Evolutionary conservation across 306 rosid genomes (phyloP), one percentile per base, ranked within the genome.

Genomic region (Pyrus communis): DNA sequence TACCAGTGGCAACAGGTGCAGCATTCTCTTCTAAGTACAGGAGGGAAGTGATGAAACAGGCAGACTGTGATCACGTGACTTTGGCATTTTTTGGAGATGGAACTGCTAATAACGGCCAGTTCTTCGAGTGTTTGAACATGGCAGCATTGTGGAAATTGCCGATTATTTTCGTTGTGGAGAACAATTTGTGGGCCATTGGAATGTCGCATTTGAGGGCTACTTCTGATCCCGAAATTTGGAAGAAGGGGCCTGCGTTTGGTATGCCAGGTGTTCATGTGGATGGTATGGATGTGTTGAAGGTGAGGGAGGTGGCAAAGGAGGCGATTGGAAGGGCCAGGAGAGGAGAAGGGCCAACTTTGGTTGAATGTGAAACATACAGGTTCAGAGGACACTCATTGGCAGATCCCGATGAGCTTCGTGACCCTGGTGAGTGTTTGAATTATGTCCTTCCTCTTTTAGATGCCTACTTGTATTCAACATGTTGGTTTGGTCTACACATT

Each of bases 371-470:
- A 82, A 96, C 99, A 65, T 96, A 92, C 58, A 89, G 99, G 84
- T 92, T 92, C 77, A 92, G 99, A 82, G 99, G 99, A 84, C 99
- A 96, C 77, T 96, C 99, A 23, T 85, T 96, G 88, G 99, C 99
- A 75, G 99, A 96, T 81, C 99, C 99, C 2, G 99, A 96, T 78
- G 99, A 96, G 91, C 99, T 96, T 67, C 99, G 99, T 85, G 97
- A 96, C 93, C 96, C 97, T 25, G 93, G 99, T 96, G 57, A 88
- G 97, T 83, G 65, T 73, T 77, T 83, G 33, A 62, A 45, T 78
- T 63, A 27, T 76, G 14, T 55, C 61, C 62, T 80, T 72, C 65
- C 45, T 55, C 27, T 67, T 76, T 73, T 69, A 66, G 21, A 13
- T 75, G 33, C 11, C 31, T 42, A 25, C 19, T 66, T 67, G 9